Evolutionary conservation across 129 eudicot genomes (phyloP).

Genomic region (Chrysanthemum makinoi): DNA sequence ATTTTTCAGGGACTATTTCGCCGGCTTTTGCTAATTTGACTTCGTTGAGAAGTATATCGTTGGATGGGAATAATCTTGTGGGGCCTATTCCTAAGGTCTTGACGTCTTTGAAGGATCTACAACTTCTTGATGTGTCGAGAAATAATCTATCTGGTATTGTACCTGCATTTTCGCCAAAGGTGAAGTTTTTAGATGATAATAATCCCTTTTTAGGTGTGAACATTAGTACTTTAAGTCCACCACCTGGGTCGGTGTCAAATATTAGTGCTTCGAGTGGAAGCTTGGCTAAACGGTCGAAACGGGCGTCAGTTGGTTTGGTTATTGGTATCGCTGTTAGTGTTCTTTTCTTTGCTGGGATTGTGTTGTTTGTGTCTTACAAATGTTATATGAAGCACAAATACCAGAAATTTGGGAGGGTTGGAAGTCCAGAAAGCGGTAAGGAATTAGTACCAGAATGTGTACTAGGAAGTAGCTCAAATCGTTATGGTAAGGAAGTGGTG

Average conservation of each 20-base stretch:
- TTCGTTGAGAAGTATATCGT: not conserved
- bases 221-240: not conserved
- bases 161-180: constrained; percentile 4
- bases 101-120: constrained; percentile 10
- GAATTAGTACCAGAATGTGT: too few relatives aligned
- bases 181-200: constrained; percentile 7
- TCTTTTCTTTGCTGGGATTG: constrained; percentile 4
- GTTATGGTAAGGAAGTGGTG: too few relatives aligned
- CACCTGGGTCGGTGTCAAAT: not conserved
- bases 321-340: constrained; percentile 9
- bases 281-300: not conserved
- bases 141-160: constrained; percentile 2
- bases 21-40: constrained; percentile 10
- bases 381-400: constrained; percentile 15
- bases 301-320: not conserved
- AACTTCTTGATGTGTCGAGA: constrained; percentile 2
- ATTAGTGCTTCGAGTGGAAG: not conserved
- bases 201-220: constrained; percentile 11
- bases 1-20: constrained; percentile 15
- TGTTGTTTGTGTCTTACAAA: constrained; percentile 13
- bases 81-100: constrained; percentile 15
- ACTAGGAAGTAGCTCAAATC: too few relatives aligned
- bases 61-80: constrained; percentile 5
- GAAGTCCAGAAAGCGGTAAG: constrained; percentile 11
- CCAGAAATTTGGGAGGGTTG: constrained; percentile 18